Conservation (phyloP, 306 rosid genomes). For the Datisca glomerata region DNA sequence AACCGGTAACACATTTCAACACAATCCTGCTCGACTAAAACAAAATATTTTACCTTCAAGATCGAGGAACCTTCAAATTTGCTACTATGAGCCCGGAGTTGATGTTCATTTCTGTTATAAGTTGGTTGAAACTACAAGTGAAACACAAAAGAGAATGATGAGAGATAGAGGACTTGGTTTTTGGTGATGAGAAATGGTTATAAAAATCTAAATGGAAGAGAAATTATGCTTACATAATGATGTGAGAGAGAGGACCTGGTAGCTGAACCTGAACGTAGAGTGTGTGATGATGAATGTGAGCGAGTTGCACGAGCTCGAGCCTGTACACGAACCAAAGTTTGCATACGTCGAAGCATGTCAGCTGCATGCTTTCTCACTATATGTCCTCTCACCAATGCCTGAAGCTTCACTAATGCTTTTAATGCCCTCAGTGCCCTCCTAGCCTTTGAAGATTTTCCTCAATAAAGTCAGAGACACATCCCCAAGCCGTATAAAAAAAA, state of each 20-base stretch:
- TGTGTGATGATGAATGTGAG: conserved; percentile 29
- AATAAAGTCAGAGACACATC: not conserved
- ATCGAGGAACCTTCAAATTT: conserved; percentile 57
- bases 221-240: conserved; percentile 37
- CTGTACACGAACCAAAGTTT: conserved; percentile 77
- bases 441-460: conserved; percentile 40
- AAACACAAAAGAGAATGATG: no score
- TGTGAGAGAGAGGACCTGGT: conserved; percentile 35
- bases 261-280: conserved; percentile 33
- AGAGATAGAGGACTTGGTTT: no score
- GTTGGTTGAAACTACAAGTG: conserved; percentile 39
- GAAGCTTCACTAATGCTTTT: conserved; percentile 83
- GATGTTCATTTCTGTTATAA: conserved; percentile 26
- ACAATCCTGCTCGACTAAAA: no score
- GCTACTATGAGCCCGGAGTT: conserved; percentile 29
- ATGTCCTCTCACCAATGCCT: conserved; percentile 88
- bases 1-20: no score
- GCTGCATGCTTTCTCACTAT: conserved; percentile 82
- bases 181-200: not conserved
- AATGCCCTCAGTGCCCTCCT: conserved; percentile 92
- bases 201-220: not conserved
- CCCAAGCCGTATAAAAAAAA: no score
- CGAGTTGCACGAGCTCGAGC: conserved; percentile 69
- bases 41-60: conserved; percentile 46
- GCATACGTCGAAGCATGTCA: conserved; percentile 90